Evolutionary conservation across 2,329 filamentous ascomycete species (phyloP).

Genomic region (Talaromyces sp.): DNA sequence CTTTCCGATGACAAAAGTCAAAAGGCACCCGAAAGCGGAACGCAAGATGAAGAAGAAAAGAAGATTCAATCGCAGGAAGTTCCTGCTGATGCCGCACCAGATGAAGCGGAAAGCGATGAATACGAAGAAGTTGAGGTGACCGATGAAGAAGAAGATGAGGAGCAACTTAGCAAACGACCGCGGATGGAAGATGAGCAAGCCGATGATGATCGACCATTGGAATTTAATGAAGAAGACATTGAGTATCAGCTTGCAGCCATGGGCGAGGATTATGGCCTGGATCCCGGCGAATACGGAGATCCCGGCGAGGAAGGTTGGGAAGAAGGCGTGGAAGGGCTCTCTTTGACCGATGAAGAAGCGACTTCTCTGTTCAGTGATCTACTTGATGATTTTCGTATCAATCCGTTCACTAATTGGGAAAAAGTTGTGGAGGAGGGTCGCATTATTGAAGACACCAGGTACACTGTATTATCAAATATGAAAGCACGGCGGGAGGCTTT

Average conservation of each 20-base stretch:
- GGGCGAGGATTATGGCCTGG: constrained; percentile 76
- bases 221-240: constrained; percentile 93
- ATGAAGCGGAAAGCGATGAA: constrained; percentile 58
- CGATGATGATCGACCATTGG: constrained; percentile 50
- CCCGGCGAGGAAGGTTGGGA: constrained; percentile 54
- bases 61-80: constrained; percentile 16
- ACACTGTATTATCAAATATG: constrained; percentile 76
- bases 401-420: constrained; percentile 88
- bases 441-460: constrained; percentile 79
- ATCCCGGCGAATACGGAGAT: constrained; percentile 70
- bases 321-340: constrained; percentile 65
- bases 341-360: constrained; percentile 70
- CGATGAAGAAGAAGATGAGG: constrained; percentile 50
- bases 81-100: constrained; percentile 23
- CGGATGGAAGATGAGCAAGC: constrained; percentile 32
- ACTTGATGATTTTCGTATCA: constrained; percentile 74
- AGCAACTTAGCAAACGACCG: constrained; percentile 43
- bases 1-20: constrained; percentile 22
- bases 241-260: constrained; percentile 86
- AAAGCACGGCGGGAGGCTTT: constrained; percentile 76
- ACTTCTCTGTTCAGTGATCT: constrained; percentile 76
- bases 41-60: constrained; percentile 12
- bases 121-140: constrained; percentile 75
- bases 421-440: constrained; percentile 76
- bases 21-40: constrained; percentile 18